Evolutionary conservation across 768 basidiomycete genomes (phyloP), one percentile per base, ranked within the genome.

Genomic region (Russula emetica): DNA sequence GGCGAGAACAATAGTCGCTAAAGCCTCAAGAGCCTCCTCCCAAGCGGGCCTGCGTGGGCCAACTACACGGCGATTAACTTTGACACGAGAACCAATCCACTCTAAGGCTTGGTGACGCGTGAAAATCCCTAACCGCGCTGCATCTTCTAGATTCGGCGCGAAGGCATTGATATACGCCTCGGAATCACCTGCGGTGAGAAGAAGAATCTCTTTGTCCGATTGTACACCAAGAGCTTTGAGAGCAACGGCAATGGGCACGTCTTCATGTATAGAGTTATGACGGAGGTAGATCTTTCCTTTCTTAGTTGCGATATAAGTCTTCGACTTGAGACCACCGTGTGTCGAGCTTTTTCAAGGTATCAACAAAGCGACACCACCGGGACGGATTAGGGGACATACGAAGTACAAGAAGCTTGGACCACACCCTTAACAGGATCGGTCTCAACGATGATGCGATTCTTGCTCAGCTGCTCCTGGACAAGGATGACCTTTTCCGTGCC

Each of bases 401-500:
- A 97, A 55, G 95, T 98, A 76, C 95, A 97, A 5, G 93, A 94
- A 3, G 96, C 94, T 73, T 93, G 93, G 0, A 97, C 94, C 44
- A 88, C 78, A 6, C 91, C 92, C 75, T 98, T 98, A 47, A 86
- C 86, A 24, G 82, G 76, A 75, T 98, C 97, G 7, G 88, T 90
- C 78, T 98, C 97, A 66, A 99, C 97, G 69, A 99, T 98, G 72
- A 99, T 99, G 47, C 97, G 85, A 75, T 99, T 98, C 81, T 98
- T 98, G 81, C 92, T 95, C 71, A 98, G 77, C 76, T 99, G 97
- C 73, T 98, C 97, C 74, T 99, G 97, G 8, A 99, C 96, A 66
- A 99, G 80, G 69, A 99, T 99, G 70, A 99, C 97, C 77, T 98
- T 99, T 76, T 99, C 96, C 49, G 96, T 99, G 42, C 96, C 96